A percentile compares a stretch with the other conserved stretches of the same genome.
These are phyloP conservation scores for Leishmania braziliensis DNA, from an alignment of 208 protist species.

Conservation along the genomic window DNA sequence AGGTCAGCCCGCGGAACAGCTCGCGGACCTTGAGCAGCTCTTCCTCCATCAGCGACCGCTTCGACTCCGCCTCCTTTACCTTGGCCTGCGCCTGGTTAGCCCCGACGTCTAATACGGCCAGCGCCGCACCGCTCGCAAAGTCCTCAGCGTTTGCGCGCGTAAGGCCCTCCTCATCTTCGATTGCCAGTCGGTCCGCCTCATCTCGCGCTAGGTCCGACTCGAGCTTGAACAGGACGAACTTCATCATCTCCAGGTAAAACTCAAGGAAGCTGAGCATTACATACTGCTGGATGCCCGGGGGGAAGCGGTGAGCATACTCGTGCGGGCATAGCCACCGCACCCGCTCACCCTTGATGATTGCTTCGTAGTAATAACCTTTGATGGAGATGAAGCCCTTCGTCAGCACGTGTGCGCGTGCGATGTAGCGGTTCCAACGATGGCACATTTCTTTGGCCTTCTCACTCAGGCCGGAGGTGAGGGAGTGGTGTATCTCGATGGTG, in stretches of 20 bases:
- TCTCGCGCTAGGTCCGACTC: slow-evolving; percentile 77
- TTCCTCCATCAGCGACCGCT: slow-evolving; percentile 47
- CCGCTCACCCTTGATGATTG: slow-evolving; percentile 91
- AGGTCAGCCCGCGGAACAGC: slow-evolving; percentile 78
- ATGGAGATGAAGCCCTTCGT: slow-evolving; percentile 98
- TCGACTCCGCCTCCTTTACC: slow-evolving; percentile 39
- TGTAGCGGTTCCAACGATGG: slow-evolving; percentile 87
- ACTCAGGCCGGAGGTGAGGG: slow-evolving; percentile 81
- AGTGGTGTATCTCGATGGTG: slow-evolving; percentile 81
- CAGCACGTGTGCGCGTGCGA: slow-evolving; percentile 79
- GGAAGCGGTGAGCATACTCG: slow-evolving; percentile 95
- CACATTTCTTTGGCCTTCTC: slow-evolving; percentile 68
- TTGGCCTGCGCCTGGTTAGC: slow-evolving; percentile 34
- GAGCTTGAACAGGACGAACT: slow-evolving; percentile 98
- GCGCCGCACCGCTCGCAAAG: slow-evolving; percentile 27
- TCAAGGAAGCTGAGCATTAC: slow-evolving; percentile 97
- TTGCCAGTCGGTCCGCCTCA: slow-evolving; percentile 62
- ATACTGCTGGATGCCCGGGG: slow-evolving; percentile 94
- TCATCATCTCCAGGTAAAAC: slow-evolving; percentile 97
- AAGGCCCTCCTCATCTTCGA: slow-evolving; percentile 28
- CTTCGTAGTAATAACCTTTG: slow-evolving; percentile 99
- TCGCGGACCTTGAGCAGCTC: slow-evolving; percentile 64
- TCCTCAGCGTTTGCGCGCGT: slow-evolving; percentile 35
- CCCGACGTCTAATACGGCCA: not conserved
- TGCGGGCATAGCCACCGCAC: slow-evolving; percentile 98